phyloP scores from a whole-genome alignment of 23 red algal species.

The Cyanidiococcus yangmingshanensis region DNA sequence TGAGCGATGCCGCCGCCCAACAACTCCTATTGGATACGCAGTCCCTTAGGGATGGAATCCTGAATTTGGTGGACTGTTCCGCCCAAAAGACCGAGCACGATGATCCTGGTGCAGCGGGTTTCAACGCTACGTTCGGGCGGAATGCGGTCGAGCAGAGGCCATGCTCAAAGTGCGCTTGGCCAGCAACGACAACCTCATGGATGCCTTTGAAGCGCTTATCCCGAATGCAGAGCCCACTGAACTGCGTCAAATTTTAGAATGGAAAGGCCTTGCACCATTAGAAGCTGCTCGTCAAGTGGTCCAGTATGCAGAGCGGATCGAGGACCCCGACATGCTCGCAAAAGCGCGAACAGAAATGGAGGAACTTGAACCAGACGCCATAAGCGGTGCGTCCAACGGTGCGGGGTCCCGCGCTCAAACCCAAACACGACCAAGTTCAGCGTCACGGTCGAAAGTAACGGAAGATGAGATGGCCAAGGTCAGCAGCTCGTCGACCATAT shows the following conservation, averaged over 20 bases:
- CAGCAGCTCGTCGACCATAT: not conserved
- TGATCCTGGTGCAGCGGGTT: slow-evolving; percentile 18
- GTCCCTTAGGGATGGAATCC: slow-evolving; percentile 42
- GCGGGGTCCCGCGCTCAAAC: not conserved
- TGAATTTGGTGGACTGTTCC: slow-evolving; percentile 29
- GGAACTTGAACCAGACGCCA: not conserved
- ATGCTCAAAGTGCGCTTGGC: slow-evolving; percentile 84
- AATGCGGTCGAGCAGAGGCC: slow-evolving; percentile 64
- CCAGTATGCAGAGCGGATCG: slow-evolving; percentile 1
- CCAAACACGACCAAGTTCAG: not conserved
- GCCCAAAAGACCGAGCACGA: not conserved
- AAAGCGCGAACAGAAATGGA: not conserved
- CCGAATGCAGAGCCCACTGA: slow-evolving; percentile 45
- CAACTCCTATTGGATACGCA: slow-evolving; percentile 76
- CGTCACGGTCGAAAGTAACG: not conserved
- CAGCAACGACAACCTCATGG: slow-evolving; percentile 43
- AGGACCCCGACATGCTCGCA: not conserved
- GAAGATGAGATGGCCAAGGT: not conserved
- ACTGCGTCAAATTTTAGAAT: slow-evolving; percentile 65
- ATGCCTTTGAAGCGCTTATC: slow-evolving; percentile 66
- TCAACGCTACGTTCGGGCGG: slow-evolving; percentile 56
- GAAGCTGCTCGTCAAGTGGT: not conserved
- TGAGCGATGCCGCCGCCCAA: slow-evolving; percentile 57
- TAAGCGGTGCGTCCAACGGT: too few species aligned
- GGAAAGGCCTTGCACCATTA: slow-evolving; percentile 37